These are phyloP conservation scores for Ophiocordyceps camponoti-rufipedis DNA, from an alignment of 2,329 filamentous ascomycete genomes.

Conservation along the genomic window DNA sequence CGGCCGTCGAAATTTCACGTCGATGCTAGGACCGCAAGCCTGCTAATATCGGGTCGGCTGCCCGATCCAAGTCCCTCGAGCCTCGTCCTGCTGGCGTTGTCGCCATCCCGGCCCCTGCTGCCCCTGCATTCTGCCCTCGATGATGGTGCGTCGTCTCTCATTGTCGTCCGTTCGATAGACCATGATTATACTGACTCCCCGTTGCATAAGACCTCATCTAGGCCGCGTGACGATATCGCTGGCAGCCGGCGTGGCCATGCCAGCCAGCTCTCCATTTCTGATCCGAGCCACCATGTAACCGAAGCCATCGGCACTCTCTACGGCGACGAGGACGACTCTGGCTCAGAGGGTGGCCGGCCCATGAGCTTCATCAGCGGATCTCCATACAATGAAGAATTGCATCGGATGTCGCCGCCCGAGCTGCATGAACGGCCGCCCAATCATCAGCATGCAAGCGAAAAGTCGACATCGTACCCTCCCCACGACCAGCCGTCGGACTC, in stretches of 20 bases:
- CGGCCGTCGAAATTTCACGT: constrained; percentile 8
- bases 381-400: constrained; percentile 32
- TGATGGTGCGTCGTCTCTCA: constrained; percentile 26
- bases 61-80: constrained; percentile 7
- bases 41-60: constrained; percentile 8
- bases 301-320: constrained; percentile 88
- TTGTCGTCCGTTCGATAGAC: not conserved
- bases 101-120: constrained; percentile 16
- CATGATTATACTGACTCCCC: not conserved
- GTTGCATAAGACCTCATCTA: constrained; percentile 33
- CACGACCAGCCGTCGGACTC: constrained; percentile 22
- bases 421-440: constrained; percentile 5
- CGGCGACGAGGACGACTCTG: constrained; percentile 52
- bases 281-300: constrained; percentile 85
- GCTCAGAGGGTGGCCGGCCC: constrained; percentile 39
- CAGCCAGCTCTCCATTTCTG: constrained; percentile 52
- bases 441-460: constrained; percentile 15
- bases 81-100: constrained; percentile 6
- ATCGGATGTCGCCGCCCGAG: constrained; percentile 10
- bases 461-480: constrained; percentile 23
- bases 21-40: constrained; percentile 11
- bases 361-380: constrained; percentile 52
- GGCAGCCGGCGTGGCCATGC: constrained; percentile 38
- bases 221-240: constrained; percentile 34
- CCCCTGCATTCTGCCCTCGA: constrained; percentile 21